These are phyloP conservation scores for Pseudonitzschia multistriata DNA, from an alignment of 108 stramenopile genomes.

Conservation along the genomic window DNA sequence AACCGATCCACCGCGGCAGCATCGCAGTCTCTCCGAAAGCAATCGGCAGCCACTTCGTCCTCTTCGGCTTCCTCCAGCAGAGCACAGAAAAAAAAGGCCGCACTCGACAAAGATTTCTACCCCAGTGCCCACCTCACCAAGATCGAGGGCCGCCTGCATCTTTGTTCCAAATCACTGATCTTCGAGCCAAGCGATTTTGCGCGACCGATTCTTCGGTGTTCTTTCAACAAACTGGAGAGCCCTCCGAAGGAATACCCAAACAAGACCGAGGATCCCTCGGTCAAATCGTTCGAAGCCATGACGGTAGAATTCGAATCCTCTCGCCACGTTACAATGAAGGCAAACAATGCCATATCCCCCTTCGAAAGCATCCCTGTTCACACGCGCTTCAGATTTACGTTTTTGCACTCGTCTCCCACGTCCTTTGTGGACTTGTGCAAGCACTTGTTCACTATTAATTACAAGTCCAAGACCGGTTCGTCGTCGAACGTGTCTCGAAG, in stretches of 20 bases:
- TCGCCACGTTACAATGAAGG: slow-evolving; percentile 56
- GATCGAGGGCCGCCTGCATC: slow-evolving; percentile 68
- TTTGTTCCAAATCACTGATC: slow-evolving; percentile 71
- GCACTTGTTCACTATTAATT: slow-evolving; percentile 39
- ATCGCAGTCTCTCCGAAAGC: not conserved
- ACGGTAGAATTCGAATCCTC: slow-evolving; percentile 37
- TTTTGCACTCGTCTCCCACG: slow-evolving; percentile 71
- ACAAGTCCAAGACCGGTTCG: slow-evolving; percentile 9
- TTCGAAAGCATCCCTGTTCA: slow-evolving; percentile 42
- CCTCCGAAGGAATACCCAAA: slow-evolving; percentile 50
- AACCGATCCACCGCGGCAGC: not conserved
- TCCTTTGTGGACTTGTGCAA: slow-evolving; percentile 48
- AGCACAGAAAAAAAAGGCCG: slow-evolving; percentile 16
- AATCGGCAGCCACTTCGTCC: not conserved
- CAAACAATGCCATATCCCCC: slow-evolving; percentile 62
- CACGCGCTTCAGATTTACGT: slow-evolving; percentile 56
- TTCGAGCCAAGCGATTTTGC: slow-evolving; percentile 77
- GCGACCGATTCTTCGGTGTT: slow-evolving; percentile 61
- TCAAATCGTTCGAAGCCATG: slow-evolving; percentile 28
- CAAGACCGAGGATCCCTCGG: slow-evolving; percentile 12
- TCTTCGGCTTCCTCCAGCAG: slow-evolving; percentile 11
- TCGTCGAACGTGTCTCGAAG: not conserved
- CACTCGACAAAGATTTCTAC: slow-evolving; percentile 35
- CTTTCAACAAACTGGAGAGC: slow-evolving; percentile 57
- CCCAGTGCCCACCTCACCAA: slow-evolving; percentile 57